Evolutionary conservation across 176 grass and related monocot species (phyloP), one percentile per base, ranked within the genome.

Genomic region (Bolboschoenus planiculmis): DNA sequence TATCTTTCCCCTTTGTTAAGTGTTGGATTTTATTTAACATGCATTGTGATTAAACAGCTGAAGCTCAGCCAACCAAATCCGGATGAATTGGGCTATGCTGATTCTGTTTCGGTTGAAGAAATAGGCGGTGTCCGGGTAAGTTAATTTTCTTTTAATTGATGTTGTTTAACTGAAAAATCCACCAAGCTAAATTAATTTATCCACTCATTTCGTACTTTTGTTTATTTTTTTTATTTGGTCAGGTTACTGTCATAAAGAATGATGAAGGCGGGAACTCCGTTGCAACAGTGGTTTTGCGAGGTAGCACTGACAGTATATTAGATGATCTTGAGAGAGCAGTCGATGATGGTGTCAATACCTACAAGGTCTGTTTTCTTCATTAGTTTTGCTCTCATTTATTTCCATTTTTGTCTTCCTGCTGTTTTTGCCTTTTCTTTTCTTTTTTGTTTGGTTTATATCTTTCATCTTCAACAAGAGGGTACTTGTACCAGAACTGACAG

Each of bases 241-340:
- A 99, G 91, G 92, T 95, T 56, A 95, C 89, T 59, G 77, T 95
- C 54, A 86, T 99, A 42, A 95, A 99, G 81, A 95, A 93, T 73
- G 90, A 95, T 71, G 85, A 87, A 90, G 92, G 89, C 54, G 92
- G 92, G 66, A 99, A 95, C 63, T 88, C 87, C 24, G 96, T 99
- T 56, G 84, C 92, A 60, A 99, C 92, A 33, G 76, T 99, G 63
- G 91, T 99, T 47, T 87, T 95, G 78, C 78, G 96, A 86, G 92
- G 92, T 58, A 99, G 92, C 83, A 95, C 96, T 56, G 92, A 99
- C 47, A 93, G 91, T 83, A 99, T 99, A 81, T 78, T 99, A 68
- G 96, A 99, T 88, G 89, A 99, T 85, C 92, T 93, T 4, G 96
- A 99, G 87, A 95, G 92, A 90, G 96, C 91, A 78, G 91, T 95